Percentiles rank a stretch among this genome's conserved stretches.
These are phyloP conservation scores for Erodium texanum DNA, from an alignment of 441 rosid genomes.

Conservation along the genomic window DNA sequence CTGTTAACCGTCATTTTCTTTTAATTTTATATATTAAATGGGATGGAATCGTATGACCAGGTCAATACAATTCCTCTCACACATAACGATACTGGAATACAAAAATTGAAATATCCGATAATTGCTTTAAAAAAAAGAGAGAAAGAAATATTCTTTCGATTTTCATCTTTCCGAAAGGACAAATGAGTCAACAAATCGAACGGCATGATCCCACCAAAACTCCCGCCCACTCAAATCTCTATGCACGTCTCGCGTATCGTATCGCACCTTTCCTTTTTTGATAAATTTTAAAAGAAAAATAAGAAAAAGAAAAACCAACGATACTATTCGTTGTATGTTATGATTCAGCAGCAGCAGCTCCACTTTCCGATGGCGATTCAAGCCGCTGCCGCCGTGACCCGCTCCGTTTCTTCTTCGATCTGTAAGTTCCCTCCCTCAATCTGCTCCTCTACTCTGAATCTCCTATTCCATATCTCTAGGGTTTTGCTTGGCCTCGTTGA, in stretches of 20 bases:
- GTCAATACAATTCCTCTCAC: no score
- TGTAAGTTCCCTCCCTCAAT: background rate
- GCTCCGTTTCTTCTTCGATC: background rate
- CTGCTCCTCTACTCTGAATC: background rate
- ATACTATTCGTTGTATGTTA: background rate
- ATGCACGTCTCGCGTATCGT: background rate
- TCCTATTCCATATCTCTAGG: background rate
- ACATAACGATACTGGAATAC: no score
- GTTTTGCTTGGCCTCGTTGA: constrained; percentile 2
- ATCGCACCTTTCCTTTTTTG: background rate
- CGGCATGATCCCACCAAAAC: background rate
- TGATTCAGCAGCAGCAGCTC: background rate
- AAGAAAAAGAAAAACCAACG: background rate
- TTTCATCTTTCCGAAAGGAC: background rate
- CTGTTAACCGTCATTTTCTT: no score
- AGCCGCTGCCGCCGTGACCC: background rate
- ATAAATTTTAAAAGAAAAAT: background rate
- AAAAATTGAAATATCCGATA: background rate
- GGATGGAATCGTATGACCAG: no score
- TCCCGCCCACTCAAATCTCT: background rate
- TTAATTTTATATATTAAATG: no score
- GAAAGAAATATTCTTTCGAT: no score
- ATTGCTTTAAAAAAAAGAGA: no score
- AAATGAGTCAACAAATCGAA: background rate
- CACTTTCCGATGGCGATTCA: constrained; percentile 1